These are phyloP conservation scores for Camellia lanceoleosa DNA, from an alignment of 148 eudicot genomes.

Conservation along the genomic window DNA sequence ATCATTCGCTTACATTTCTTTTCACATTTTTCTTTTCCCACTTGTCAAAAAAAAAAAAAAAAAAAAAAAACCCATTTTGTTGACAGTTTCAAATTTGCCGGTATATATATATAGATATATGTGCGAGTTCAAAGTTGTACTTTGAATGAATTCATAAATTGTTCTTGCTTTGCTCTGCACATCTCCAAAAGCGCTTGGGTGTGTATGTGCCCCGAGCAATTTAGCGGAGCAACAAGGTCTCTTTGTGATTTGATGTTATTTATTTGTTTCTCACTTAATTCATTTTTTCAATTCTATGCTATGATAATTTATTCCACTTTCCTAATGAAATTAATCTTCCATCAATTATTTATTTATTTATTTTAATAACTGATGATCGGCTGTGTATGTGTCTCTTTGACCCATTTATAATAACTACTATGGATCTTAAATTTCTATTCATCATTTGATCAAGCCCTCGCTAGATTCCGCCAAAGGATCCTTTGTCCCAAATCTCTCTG, in stretches of 20 bases:
- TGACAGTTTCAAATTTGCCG: not conserved
- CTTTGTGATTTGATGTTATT: not conserved
- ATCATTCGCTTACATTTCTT: slow-evolving; percentile 12
- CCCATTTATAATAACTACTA: not conserved
- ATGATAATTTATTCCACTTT: not conserved
- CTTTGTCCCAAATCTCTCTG: too few species aligned
- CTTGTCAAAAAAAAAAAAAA: too few species aligned
- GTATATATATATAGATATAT: not conserved
- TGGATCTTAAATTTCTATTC: not conserved
- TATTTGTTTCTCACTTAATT: not conserved
- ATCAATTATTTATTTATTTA: not conserved
- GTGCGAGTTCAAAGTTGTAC: not conserved
- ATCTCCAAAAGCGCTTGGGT: not conserved
- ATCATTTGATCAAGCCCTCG: not conserved
- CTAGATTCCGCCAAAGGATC: not conserved
- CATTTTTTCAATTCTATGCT: not conserved
- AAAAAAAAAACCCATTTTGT: not conserved
- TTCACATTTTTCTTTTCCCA: not conserved
- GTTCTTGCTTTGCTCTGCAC: not conserved
- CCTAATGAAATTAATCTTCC: not conserved
- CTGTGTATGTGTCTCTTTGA: not conserved
- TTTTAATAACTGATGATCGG: not conserved
- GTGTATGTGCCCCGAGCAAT: not conserved
- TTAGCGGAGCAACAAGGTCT: not conserved
- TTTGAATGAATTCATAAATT: not conserved